Base-by-base conservation (phyloP, 2,329 filamentous ascomycete species). In the Dryadomyces quercus-mongolicae region DNA sequence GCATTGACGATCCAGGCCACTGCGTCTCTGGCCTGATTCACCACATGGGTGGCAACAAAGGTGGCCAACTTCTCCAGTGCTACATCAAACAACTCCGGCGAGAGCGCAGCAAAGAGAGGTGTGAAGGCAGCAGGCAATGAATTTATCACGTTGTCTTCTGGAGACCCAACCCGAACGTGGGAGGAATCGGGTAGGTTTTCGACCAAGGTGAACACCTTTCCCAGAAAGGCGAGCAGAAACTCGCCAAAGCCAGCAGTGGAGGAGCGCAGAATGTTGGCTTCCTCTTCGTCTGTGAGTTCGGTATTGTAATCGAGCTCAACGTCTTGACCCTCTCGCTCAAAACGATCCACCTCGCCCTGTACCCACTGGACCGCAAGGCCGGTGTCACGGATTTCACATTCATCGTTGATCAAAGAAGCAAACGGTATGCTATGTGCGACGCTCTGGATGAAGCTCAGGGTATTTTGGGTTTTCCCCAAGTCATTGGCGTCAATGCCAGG, bases 1-100 rank as follows among this genome's bases (percentile, higher is more conserved):
- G 89, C 88, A 68, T 96, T 97, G 70, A 92, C 88, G 53, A 97
- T 97, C 77, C 95, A 98, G 1, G 94, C 93, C 86, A 98, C 96
- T 8, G 93, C 92, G 74, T 98, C 93, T 60, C 92, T 78, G 53
- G 93, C 92, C 69, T 97, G 93, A 63, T 98, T 91, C 18, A 98
- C 92, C 50, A 98, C 93, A 70, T 97, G 93, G 59, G 88, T 88
- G 1, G 87, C 85, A 25, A 96, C 86, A 66, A 98, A 98, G 36
- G 88, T 82, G 2, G 90, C 86, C 61, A 98, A 82, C 73, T 97
- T 97, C 57, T 95, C 86, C 51, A 98, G 72, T 0, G 88, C 89
- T 65, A 93, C 80, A 63, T 97, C 93, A 63, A 94, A 98, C 12
- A 97, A 80, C 64, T 96, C 90, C 0, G 92, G 88, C 0, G 93